phyloP scores from a whole-genome alignment of 768 basidiomycete genomes.

The Austroboletus festivus region DNA sequence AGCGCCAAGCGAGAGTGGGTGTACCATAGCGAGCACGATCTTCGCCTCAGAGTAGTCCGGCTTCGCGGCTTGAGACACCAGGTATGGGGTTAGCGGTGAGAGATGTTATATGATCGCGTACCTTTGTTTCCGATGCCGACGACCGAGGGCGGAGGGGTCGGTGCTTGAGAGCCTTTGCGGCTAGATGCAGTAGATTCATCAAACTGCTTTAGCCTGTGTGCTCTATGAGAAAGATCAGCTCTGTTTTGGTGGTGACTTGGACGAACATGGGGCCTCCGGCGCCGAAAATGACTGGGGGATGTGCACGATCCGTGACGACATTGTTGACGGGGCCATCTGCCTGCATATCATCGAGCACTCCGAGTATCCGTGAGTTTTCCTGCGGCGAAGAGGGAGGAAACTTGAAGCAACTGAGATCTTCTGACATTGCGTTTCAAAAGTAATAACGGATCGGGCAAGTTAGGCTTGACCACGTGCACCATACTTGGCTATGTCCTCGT shows the following conservation, averaged over 20 bases:
- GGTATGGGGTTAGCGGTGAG: background rate
- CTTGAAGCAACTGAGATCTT: conserved; percentile 13
- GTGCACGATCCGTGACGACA: background rate
- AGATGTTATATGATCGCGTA: conserved; percentile 24
- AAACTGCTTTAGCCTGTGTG: conserved; percentile 68
- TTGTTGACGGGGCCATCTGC: conserved; percentile 14
- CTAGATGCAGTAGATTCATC: conserved; percentile 73
- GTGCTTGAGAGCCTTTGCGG: conserved; percentile 65
- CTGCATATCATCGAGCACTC: conserved; percentile 29
- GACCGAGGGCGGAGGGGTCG: conserved; percentile 78
- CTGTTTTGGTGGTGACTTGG: background rate
- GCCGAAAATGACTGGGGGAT: conserved; percentile 60
- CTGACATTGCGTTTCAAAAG: conserved; percentile 6
- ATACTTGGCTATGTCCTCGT: conserved; percentile 18
- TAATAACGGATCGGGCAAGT: background rate
- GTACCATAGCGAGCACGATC: conserved; percentile 96
- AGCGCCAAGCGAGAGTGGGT: conserved; percentile 7
- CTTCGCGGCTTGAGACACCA: conserved; percentile 64
- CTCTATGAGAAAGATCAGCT: background rate
- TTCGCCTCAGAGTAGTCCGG: conserved; percentile 99
- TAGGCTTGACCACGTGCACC: background rate
- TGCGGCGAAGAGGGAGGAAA: conserved; percentile 10
- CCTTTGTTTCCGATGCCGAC: conserved; percentile 90
- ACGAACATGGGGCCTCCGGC: conserved; percentile 75
- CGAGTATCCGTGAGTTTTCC: conserved; percentile 8